Evolutionary conservation across 208 protist species (phyloP), one percentile per base, ranked within the genome.

Genomic region (Leptomonas seymouri): DNA sequence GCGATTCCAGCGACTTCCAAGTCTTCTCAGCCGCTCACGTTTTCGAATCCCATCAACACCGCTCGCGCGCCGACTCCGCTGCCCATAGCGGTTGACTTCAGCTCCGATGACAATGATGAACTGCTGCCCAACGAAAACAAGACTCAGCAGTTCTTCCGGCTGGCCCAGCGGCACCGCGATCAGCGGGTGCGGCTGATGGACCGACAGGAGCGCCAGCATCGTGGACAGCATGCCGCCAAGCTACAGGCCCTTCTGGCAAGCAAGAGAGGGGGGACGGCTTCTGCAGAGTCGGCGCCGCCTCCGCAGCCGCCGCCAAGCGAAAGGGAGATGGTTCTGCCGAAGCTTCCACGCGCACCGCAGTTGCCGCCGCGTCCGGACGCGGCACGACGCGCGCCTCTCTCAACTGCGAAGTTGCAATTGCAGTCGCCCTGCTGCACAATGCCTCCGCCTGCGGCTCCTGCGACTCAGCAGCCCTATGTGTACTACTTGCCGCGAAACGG

Each of bases 121-220:
- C 42, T 21, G 55, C 42, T 45, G 11, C 63, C 39, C n/a, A 18
- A 27, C 8, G 53, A 69, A n/a, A 59, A 34, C 39, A 69, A 53
- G 15, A 69, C 51, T 1, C 18, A 60, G 53, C 39, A 60, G 63
- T 69, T 69, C 34, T 69, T 69, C 28, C 63, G 63, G 8, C 51
- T 69, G 23, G 63, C 63, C 11, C 51, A 39, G 39, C 50, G 60
- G 53, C 63, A 46, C 30, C 53, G 55, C 12, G 18, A 39, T 5
- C 41, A 41, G 8, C 63, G 53, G 14, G 23, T 61, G 41, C 51
- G 53, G 42, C 28, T 42, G 41, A 45, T 57, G 23, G 53, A 50
- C 11, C 7, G 25, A 39, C 34, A 28, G n/a, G 41, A 58, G 21
- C 16, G 39, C 21, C 34, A 58, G 36, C 34, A 56, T 34, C 31